phyloP scores from a whole-genome alignment of 768 basidiomycete species.

The Xerocomellus amylosporus region DNA sequence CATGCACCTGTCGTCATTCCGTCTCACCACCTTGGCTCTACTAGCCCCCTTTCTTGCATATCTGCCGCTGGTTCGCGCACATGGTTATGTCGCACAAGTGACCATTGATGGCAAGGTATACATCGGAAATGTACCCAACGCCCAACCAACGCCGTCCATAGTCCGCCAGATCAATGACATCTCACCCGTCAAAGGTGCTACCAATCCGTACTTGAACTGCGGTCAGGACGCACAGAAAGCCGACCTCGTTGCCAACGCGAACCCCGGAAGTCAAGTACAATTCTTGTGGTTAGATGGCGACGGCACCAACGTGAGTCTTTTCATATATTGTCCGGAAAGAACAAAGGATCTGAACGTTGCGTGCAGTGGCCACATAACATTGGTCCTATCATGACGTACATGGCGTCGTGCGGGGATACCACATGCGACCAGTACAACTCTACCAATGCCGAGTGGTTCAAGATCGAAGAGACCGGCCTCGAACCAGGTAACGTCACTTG shows the following conservation, averaged over 20 bases:
- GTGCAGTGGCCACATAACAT: conserved; percentile 53
- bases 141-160: conserved; percentile 38
- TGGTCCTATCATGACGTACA: conserved; percentile 73
- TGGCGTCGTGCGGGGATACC: conserved; percentile 58
- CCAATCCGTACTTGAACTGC: conserved; percentile 57
- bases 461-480: conserved; percentile 55
- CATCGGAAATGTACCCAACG: conserved; percentile 42
- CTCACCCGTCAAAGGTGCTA: conserved; percentile 54
- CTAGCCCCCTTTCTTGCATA: conserved; percentile 5
- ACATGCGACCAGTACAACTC: conserved; percentile 61
- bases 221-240: conserved; percentile 53
- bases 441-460: conserved; percentile 67
- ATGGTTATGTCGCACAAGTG: conserved; percentile 44
- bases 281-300: conserved; percentile 56
- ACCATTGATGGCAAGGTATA: conserved; percentile 45
- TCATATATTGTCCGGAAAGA: not conserved
- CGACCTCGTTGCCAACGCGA: conserved; percentile 48
- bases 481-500: conserved; percentile 40
- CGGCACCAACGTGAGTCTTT: conserved; percentile 32
- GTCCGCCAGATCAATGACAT: conserved; percentile 45
- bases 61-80: conserved; percentile 33
- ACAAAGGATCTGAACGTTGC: not conserved
- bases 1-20: conserved; percentile 5
- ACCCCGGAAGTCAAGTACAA: conserved; percentile 53
- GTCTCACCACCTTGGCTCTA: not conserved